Base-by-base conservation (phyloP, 345 rosid species). In the Gossypium stocksii region DNA sequence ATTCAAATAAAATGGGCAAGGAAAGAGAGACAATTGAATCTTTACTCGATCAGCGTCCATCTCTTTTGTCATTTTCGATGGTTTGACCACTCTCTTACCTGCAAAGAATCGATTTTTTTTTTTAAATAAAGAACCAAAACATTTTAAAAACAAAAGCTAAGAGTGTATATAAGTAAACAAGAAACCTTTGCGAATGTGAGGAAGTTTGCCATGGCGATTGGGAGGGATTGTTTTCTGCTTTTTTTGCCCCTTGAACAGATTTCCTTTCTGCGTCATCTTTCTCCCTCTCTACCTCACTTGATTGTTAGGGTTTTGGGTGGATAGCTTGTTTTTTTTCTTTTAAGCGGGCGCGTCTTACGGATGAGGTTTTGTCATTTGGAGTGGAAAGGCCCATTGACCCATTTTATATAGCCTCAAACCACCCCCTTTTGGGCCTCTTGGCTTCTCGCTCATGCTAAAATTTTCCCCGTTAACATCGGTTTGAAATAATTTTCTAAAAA, bases 201-300 rank as follows among this genome's bases (percentile, higher is more conserved):
- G 45, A 10, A 76, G 25, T 80, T 91, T 94, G 0, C 97, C 98
- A 67, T 94, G 97, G 80, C 97, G 98, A 81, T 75, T 94, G 2
- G 85, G 87, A 72, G 93, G 89, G 20, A 90, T 68, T 2, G 85
- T 38, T 77, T 94, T 92, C 87, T 77, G 87, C 86, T 89, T 92
- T 87, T 86, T 81, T 48, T 92, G 85, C 16, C 98, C 98, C 80
- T 94, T 94, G 89, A 92, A 94, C 16, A 83, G 90, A 75, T 78
- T 80, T 65, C 83, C 85, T 80, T 89, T 94, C 87, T 94, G 98
- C 79, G 97, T 90, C 98, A 94, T 94, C 89, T 76, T 69, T 75
- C 48, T 16, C 15, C 20, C 29, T 22, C 29, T 7, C 9, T 4
- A 8, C 34, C 46, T 9, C 45, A 29, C 41, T 13, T 17, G 2